Percentiles rank a stretch among this genome's conserved stretches.
phyloP scores from a whole-genome alignment of 2,329 filamentous ascomycete genomes.

The Beauveria sp. region DNA sequence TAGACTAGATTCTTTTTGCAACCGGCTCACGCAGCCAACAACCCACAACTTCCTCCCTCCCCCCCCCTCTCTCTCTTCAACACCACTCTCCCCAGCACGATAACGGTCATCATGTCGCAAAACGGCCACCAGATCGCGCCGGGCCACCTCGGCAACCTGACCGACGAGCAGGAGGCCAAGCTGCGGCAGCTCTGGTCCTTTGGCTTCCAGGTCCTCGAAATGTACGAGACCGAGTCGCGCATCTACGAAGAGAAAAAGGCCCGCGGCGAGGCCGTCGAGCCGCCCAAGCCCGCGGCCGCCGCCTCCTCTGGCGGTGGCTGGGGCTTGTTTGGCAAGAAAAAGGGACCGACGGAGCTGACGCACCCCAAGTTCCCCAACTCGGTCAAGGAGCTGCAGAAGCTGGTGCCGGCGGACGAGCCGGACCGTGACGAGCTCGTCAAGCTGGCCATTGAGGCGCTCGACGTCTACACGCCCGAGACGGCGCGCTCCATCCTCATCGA shows the following conservation, averaged over 20 bases:
- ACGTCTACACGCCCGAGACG: constrained; percentile 63
- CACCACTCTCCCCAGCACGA: neutral
- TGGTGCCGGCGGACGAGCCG: constrained; percentile 45
- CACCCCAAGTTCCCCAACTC: constrained; percentile 36
- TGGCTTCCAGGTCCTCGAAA: constrained; percentile 64
- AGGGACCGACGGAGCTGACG: constrained; percentile 48
- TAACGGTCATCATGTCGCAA: neutral
- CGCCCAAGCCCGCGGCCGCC: neutral
- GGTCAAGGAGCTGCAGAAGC: constrained; percentile 27
- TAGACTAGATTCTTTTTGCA: neutral
- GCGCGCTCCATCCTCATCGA: constrained; percentile 72
- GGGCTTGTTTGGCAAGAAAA: constrained; percentile 23
- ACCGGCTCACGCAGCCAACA: neutral
- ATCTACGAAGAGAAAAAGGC: constrained; percentile 17
- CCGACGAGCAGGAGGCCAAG: constrained; percentile 72
- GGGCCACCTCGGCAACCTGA: constrained; percentile 59
- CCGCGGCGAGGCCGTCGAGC: constrained; percentile 21
- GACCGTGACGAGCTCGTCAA: constrained; percentile 85
- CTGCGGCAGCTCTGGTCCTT: constrained; percentile 73
- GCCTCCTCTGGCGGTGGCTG: neutral
- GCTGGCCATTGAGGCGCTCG: constrained; percentile 69
- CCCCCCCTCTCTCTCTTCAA: neutral
- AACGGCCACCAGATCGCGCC: neutral
- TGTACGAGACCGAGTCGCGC: constrained; percentile 24
- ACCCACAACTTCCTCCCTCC: neutral